Conservation (phyloP, 495 filamentous ascomycete genomes). For the Tuber magnatum region DNA sequence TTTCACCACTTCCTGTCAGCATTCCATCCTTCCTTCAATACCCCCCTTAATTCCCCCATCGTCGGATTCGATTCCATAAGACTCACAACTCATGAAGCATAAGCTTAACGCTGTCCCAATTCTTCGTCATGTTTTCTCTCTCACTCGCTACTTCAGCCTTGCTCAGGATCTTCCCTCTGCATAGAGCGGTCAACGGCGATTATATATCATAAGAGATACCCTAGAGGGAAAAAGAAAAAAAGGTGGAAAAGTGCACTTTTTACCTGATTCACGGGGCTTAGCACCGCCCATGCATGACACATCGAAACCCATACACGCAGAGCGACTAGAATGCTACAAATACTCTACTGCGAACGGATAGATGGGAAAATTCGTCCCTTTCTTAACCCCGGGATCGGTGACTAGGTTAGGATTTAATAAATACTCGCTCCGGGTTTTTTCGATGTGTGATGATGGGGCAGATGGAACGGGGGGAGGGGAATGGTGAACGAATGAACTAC, state of each 20-base stretch:
- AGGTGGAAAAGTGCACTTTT: neutral
- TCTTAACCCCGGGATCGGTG: neutral
- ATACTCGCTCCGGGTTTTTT: neutral
- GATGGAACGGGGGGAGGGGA: neutral
- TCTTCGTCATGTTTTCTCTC: neutral
- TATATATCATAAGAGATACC: neutral
- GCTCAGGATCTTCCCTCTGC: neutral
- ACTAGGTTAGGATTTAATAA: neutral
- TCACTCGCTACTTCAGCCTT: neutral
- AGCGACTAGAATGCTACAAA: too few species aligned
- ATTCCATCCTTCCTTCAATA: neutral
- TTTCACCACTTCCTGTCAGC: neutral
- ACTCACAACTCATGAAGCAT: neutral
- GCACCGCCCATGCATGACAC: too few species aligned
- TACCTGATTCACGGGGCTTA: too few species aligned
- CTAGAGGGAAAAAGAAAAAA: neutral
- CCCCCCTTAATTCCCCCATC: neutral
- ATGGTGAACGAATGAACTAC: neutral
- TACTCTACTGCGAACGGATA: neutral
- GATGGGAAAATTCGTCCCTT: neutral
- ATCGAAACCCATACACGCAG: neutral
- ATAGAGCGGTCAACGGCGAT: neutral
- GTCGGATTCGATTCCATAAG: neutral
- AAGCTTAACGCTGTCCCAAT: conserved; percentile 4
- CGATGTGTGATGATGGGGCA: neutral